These are phyloP conservation scores for Mycena vitilis DNA, from an alignment of 768 basidiomycete species.

Conservation along the genomic window DNA sequence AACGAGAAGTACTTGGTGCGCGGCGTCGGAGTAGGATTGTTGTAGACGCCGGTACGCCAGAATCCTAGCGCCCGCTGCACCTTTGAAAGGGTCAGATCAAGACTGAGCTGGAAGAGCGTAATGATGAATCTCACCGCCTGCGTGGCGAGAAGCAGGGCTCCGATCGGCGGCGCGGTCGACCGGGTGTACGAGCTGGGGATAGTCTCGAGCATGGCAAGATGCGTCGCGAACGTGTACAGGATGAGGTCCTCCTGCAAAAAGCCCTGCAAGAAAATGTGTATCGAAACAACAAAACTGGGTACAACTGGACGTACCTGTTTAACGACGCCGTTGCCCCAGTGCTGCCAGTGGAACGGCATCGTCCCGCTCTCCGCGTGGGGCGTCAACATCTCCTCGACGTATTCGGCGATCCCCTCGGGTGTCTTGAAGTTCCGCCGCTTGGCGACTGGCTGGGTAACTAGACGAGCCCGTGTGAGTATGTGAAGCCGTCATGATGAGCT, in stretches of 20 bases:
- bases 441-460: not conserved
- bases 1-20: no score
- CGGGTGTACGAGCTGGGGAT: not conserved
- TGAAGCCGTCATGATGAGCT: no score
- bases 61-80: no score
- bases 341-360: slow-evolving; percentile 5
- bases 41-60: no score
- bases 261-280: not conserved
- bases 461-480: no score
- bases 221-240: not conserved
- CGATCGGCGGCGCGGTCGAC: no score
- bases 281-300: not conserved
- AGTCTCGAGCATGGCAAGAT: not conserved
- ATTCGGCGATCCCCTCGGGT: not conserved
- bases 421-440: slow-evolving; percentile 6
- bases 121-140: no score
- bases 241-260: not conserved
- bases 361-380: not conserved
- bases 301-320: slow-evolving; percentile 10
- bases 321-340: not conserved
- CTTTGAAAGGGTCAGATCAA: no score
- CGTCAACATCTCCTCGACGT: not conserved
- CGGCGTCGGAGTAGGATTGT: no score
- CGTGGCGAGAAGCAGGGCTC: no score
- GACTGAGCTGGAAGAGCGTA: no score